These are phyloP conservation scores for Neurospora sp. DNA, from an alignment of 2,329 filamentous ascomycete species.

Conservation along the genomic window DNA sequence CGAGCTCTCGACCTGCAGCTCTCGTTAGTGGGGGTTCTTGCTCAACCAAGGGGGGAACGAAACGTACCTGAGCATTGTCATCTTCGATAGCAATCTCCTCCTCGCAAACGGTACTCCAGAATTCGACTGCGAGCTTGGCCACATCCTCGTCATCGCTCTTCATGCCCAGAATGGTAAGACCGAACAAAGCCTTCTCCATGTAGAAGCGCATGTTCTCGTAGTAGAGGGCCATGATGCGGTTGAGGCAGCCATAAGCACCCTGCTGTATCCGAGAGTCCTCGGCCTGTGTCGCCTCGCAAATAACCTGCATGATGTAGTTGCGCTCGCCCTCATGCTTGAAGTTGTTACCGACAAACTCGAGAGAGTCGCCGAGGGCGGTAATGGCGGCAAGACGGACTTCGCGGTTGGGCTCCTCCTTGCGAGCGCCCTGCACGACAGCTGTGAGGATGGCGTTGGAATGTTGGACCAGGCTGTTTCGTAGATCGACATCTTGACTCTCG, in stretches of 20 bases:
- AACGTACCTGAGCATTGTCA: slow-evolving; percentile 70
- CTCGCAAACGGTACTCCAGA: slow-evolving; percentile 99
- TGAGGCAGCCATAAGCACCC: slow-evolving; percentile 91
- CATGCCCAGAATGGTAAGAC: slow-evolving; percentile 96
- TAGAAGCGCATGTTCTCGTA: slow-evolving; percentile 99
- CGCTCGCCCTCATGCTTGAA: slow-evolving; percentile 98
- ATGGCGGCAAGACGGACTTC: slow-evolving; percentile 92
- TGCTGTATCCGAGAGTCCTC: slow-evolving; percentile 86
- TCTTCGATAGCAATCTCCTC: slow-evolving; percentile 98
- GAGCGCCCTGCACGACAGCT: slow-evolving; percentile 91
- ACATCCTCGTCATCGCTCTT: slow-evolving; percentile 97
- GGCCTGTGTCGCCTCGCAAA: slow-evolving; percentile 96
- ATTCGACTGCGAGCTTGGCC: slow-evolving; percentile 94
- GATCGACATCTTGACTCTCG: slow-evolving; percentile 83
- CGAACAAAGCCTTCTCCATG: slow-evolving; percentile 99
- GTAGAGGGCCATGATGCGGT: slow-evolving; percentile 97
- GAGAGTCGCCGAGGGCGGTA: slow-evolving; percentile 85
- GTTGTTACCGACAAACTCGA: slow-evolving; percentile 96
- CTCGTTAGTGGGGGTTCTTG: slow-evolving; percentile 2
- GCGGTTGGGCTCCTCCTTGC: slow-evolving; percentile 86
- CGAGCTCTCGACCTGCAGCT: slow-evolving; percentile 52
- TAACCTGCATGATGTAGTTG: slow-evolving; percentile 99
- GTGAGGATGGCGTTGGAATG: slow-evolving; percentile 98
- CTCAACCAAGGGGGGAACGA: not conserved
- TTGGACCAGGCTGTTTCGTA: slow-evolving; percentile 67